Conservation (phyloP, 176 grass and related monocot genomes). For the Avena atlantica region DNA sequence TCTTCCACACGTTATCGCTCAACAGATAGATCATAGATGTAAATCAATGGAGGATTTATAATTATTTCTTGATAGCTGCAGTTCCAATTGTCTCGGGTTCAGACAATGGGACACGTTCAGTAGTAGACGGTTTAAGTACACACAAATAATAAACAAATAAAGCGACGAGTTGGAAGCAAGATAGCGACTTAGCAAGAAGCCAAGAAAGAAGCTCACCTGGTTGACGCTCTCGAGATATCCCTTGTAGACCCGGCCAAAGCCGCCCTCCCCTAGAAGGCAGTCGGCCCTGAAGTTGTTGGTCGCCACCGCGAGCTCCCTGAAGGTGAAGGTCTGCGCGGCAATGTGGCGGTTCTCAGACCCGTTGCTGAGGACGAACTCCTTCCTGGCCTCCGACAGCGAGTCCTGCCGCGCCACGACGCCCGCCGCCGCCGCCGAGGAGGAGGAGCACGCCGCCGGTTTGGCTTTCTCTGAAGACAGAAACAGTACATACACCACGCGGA, state of each 20-base stretch:
- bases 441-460: conserved; percentile 19
- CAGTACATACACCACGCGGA: not conserved
- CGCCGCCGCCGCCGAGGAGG: not conserved
- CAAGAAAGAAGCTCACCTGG: conserved; percentile 47
- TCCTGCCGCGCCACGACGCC: conserved; percentile 48
- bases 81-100: not conserved
- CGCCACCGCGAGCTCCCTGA: conserved; percentile 62
- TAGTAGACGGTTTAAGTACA: not conserved
- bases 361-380: conserved; percentile 30
- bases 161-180: not conserved
- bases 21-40: not conserved
- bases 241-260: conserved; percentile 84
- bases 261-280: conserved; percentile 78
- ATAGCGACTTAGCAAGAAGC: not conserved
- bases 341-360: conserved; percentile 57
- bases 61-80: not conserved
- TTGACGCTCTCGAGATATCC: conserved; percentile 63
- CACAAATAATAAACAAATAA: not conserved
- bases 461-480: conserved; percentile 43
- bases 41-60: not conserved
- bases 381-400: conserved; percentile 40
- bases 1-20: not conserved
- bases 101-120: not conserved
- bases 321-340: conserved; percentile 73
- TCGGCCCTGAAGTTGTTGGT: conserved; percentile 74